Percentiles rank a stretch among this genome's conserved stretches.
phyloP scores from a whole-genome alignment of 495 filamentous ascomycete species.

The Penicillium maclennaniae region DNA sequence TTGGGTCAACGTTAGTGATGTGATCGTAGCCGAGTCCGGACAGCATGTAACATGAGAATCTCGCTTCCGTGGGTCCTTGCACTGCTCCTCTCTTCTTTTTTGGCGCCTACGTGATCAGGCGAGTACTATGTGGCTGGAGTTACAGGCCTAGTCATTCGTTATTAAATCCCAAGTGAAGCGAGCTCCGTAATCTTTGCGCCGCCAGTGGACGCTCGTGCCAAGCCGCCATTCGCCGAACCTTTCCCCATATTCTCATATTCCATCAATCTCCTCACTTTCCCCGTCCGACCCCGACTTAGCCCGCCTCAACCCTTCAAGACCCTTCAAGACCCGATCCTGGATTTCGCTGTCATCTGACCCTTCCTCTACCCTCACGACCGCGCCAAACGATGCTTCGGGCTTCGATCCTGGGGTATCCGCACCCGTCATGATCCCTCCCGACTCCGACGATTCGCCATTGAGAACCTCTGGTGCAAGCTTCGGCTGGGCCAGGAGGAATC shows the following conservation, averaged over 20 bases:
- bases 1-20: background rate
- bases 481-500: slow-evolving; percentile 30
- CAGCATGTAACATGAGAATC: slow-evolving; percentile 10
- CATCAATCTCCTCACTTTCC: slow-evolving; percentile 19
- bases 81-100: background rate
- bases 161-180: background rate
- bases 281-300: slow-evolving; percentile 8
- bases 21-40: slow-evolving; percentile 9
- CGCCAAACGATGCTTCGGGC: slow-evolving; percentile 39
- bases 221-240: slow-evolving; percentile 31
- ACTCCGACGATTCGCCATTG: slow-evolving; percentile 37
- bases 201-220: slow-evolving; percentile 28
- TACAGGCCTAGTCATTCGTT: slow-evolving; percentile 1
- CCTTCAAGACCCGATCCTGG: background rate
- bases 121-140: slow-evolving; percentile 3
- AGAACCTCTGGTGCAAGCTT: slow-evolving; percentile 29
- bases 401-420: slow-evolving; percentile 39
- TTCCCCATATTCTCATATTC: slow-evolving; percentile 43
- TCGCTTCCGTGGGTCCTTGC: slow-evolving; percentile 2
- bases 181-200: slow-evolving; percentile 15
- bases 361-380: slow-evolving; percentile 9
- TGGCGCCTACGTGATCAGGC: background rate
- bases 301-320: background rate
- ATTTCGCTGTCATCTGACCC: background rate
- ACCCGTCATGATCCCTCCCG: slow-evolving; percentile 44